Percentiles rank a stretch among this genome's conserved stretches.
These are phyloP conservation scores for Chaetoceros muelleri DNA, from an alignment of 108 stramenopile species.

Conservation along the genomic window DNA sequence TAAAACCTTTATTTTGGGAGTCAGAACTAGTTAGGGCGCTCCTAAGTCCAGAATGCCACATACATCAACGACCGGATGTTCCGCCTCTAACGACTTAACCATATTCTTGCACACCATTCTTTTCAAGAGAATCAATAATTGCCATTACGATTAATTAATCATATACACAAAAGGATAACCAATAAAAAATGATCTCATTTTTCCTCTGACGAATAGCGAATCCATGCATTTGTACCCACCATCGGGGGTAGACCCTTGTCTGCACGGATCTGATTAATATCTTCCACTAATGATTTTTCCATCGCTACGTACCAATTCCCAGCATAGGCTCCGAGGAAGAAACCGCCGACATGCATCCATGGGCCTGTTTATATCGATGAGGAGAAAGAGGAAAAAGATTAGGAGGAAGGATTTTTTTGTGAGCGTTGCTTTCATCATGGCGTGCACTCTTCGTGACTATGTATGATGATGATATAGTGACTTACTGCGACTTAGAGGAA, in stretches of 20 bases:
- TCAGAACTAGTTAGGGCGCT: too few species aligned
- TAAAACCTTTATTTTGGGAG: too few species aligned
- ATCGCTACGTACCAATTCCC: constrained; percentile 67
- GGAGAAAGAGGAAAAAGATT: not conserved
- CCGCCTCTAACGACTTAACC: too few species aligned
- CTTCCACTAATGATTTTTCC: constrained; percentile 54
- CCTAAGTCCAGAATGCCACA: too few species aligned
- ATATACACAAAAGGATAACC: too few species aligned
- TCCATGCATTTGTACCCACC: constrained; percentile 39
- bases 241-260: constrained; percentile 76
- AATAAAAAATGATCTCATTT: too few species aligned
- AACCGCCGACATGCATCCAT: constrained; percentile 61
- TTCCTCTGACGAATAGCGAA: not conserved
- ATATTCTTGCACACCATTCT: too few species aligned
- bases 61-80: too few species aligned
- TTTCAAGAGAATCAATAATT: too few species aligned
- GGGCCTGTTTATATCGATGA: too few species aligned
- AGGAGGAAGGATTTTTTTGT: constrained; percentile 1
- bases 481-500: constrained; percentile 64
- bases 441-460: not conserved
- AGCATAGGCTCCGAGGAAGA: constrained; percentile 59
- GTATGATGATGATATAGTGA: constrained; percentile 6
- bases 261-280: constrained; percentile 84
- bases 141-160: too few species aligned
- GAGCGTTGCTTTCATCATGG: not conserved